Evolutionary conservation across 352 stramenopile species (phyloP).

Genomic region (Globisporangium takayamanum): DNA sequence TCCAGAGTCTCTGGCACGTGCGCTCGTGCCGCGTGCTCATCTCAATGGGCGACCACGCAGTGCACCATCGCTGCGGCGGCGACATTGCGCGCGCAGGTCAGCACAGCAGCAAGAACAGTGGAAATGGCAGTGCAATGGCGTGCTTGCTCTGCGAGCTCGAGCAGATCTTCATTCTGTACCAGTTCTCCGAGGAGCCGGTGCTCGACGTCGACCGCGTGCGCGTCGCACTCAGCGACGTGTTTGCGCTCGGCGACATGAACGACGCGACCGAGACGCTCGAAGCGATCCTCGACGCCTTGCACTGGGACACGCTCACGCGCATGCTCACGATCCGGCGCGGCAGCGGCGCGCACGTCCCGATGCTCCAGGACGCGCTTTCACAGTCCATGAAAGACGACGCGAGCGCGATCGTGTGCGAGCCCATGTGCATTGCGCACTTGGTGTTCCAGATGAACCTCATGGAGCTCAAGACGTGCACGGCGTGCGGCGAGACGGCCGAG

Average conservation of each 20-base stretch:
- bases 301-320: conserved; percentile 73
- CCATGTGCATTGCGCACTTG: conserved; percentile 72
- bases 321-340: conserved; percentile 52
- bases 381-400: conserved; percentile 51
- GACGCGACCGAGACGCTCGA: conserved; percentile 83
- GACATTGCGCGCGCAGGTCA: conserved; percentile 23
- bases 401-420: conserved; percentile 64
- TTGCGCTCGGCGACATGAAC: conserved; percentile 79
- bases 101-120: not conserved
- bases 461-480: conserved; percentile 60
- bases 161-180: conserved; percentile 82
- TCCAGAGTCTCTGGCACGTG: conserved; percentile 89
- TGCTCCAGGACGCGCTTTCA: conserved; percentile 30
- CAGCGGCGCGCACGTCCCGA: not conserved
- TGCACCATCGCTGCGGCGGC: conserved; percentile 55
- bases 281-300: conserved; percentile 68
- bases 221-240: conserved; percentile 49
- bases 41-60: conserved; percentile 65
- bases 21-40: conserved; percentile 81
- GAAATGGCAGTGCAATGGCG: conserved; percentile 3
- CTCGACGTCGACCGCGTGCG: conserved; percentile 73
- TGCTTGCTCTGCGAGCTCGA: conserved; percentile 82
- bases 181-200: conserved; percentile 72
- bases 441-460: conserved; percentile 87
- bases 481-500: conserved; percentile 59